These are phyloP conservation scores for Pneumocystis wakefieldiae DNA, from an alignment of 1,139 yeast species.

Conservation along the genomic window DNA sequence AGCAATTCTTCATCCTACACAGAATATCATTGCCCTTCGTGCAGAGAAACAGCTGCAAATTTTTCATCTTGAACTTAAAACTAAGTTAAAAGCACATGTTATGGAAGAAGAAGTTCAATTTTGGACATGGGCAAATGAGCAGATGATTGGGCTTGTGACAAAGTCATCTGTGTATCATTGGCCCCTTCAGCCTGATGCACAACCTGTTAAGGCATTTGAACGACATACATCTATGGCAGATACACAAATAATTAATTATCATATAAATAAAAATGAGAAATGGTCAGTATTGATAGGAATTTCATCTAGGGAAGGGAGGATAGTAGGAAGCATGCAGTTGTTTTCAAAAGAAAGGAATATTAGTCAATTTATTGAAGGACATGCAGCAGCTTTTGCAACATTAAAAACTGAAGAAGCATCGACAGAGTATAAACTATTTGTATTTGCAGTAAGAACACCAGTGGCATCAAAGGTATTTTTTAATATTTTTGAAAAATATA, in stretches of 20 bases:
- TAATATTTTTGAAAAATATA: neutral
- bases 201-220: slow-evolving; percentile 64
- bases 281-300: slow-evolving; percentile 97
- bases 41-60: slow-evolving; percentile 66
- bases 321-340: slow-evolving; percentile 92
- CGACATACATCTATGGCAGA: slow-evolving; percentile 69
- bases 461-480: slow-evolving; percentile 45
- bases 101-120: slow-evolving; percentile 79
- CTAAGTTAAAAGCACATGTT: slow-evolving; percentile 76
- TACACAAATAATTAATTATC: slow-evolving; percentile 83
- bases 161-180: slow-evolving; percentile 61
- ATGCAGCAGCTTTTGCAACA: slow-evolving; percentile 78
- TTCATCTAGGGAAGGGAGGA: slow-evolving; percentile 85
- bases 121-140: slow-evolving; percentile 84
- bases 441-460: slow-evolving; percentile 72
- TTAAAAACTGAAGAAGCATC: slow-evolving; percentile 60
- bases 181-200: slow-evolving; percentile 65
- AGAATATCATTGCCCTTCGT: slow-evolving; percentile 78
- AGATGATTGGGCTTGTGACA: slow-evolving; percentile 71
- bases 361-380: slow-evolving; percentile 96
- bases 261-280: slow-evolving; percentile 61
- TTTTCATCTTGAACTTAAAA: slow-evolving; percentile 75
- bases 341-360: slow-evolving; percentile 77
- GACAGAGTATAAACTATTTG: slow-evolving; percentile 69
- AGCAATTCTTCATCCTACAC: slow-evolving; percentile 87